These are phyloP conservation scores for Microascus cirrosus DNA, from an alignment of 2,329 filamentous ascomycete species.

Conservation along the genomic window DNA sequence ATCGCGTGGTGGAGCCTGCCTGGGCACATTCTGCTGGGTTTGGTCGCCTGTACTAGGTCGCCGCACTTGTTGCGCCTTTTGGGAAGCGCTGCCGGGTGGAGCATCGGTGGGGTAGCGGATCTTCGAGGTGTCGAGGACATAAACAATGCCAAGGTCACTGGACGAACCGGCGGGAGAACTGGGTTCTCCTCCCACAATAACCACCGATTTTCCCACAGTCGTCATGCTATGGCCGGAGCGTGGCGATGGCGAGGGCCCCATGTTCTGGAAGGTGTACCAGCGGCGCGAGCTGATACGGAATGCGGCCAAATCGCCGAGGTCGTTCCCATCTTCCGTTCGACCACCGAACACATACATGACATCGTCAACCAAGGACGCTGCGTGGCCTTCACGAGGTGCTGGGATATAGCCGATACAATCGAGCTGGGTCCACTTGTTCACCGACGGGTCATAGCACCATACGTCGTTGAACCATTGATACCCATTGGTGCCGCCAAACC, in stretches of 20 bases:
- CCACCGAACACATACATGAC: constrained; percentile 99
- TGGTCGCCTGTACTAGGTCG: constrained; percentile 30
- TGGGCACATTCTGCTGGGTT: constrained; percentile 15
- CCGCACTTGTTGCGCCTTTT: constrained; percentile 25
- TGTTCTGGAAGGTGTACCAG: constrained; percentile 99
- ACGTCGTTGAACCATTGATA: constrained; percentile 98
- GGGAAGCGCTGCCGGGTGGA: constrained; percentile 21
- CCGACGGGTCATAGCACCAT: constrained; percentile 82
- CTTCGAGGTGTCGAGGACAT: constrained; percentile 88
- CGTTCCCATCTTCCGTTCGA: constrained; percentile 82
- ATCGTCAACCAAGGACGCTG: constrained; percentile 85
- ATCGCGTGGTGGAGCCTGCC: constrained; percentile 33
- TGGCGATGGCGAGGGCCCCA: constrained; percentile 90
- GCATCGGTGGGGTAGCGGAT: constrained; percentile 88
- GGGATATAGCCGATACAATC: constrained; percentile 98
- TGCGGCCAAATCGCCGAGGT: constrained; percentile 86
- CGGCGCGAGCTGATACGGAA: constrained; percentile 63
- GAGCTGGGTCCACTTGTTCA: constrained; percentile 75
- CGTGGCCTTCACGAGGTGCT: constrained; percentile 84
- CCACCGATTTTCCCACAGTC: constrained; percentile 79
- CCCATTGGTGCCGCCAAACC: constrained; percentile 96
- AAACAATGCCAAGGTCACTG: constrained; percentile 77
- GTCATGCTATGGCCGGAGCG: constrained; percentile 98
- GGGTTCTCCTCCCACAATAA: constrained; percentile 88
- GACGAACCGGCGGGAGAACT: constrained; percentile 74